phyloP scores from a whole-genome alignment of 345 rosid genomes.

The Arabis alpina region DNA sequence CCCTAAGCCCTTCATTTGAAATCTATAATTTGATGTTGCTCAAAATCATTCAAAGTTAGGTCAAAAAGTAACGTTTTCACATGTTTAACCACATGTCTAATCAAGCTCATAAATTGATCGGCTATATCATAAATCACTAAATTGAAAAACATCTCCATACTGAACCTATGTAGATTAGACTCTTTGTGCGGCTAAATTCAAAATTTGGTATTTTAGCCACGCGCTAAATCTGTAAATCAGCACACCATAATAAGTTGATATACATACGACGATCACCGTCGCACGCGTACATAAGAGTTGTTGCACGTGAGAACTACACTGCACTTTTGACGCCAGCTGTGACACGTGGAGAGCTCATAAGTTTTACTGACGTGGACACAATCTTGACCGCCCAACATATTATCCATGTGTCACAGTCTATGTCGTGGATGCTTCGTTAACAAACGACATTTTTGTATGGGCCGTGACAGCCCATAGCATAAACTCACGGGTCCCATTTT shows the following conservation, averaged over 20 bases:
- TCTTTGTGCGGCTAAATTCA: background rate
- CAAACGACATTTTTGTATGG: conserved; percentile 30
- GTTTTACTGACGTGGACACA: background rate
- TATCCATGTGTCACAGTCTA: conserved; percentile 31
- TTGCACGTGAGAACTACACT: conserved; percentile 27
- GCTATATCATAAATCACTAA: too few species aligned
- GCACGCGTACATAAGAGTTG: conserved; percentile 24
- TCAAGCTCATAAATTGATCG: too few species aligned
- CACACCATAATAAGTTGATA: too few species aligned
- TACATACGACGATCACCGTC: conserved; percentile 17
- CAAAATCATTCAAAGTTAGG: too few species aligned
- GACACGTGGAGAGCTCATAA: conserved; percentile 25
- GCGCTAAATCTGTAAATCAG: background rate
- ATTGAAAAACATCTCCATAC: too few species aligned
- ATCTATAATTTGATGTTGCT: too few species aligned
- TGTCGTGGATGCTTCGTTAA: conserved; percentile 34
- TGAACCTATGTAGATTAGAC: too few species aligned
- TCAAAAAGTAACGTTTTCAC: too few species aligned
- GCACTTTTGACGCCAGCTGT: conserved; percentile 8
- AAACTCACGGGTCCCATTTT: conserved; percentile 12
- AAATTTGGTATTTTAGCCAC: background rate
- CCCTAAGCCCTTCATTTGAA: too few species aligned
- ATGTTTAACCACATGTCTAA: too few species aligned
- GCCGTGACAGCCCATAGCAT: conserved; percentile 35
- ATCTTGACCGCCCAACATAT: conserved; percentile 19